Evolutionary conservation across 73 alveolate species (phyloP).

Genomic region (Paramecium sonneborni): DNA sequence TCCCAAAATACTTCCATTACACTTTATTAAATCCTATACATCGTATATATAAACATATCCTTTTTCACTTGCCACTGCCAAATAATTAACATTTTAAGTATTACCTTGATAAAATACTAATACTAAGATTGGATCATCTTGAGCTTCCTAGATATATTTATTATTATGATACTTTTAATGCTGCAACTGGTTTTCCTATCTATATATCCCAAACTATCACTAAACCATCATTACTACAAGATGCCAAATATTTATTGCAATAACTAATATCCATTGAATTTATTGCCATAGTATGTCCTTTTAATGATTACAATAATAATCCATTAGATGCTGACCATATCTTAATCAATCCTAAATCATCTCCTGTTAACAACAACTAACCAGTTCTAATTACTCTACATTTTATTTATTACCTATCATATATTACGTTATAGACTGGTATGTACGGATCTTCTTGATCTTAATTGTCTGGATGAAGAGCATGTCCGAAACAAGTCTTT

Average conservation of each 20-base stretch:
- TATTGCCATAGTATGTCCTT: conserved; percentile 68
- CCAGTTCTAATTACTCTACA: conserved; percentile 29
- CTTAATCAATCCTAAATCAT: conserved; percentile 63
- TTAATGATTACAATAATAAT: conserved; percentile 36
- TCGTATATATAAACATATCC: conserved; percentile 39
- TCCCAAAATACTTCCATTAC: conserved; percentile 49
- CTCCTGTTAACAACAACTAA: conserved; percentile 59
- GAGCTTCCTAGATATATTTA: not conserved
- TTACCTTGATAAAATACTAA: not conserved
- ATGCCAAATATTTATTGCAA: conserved; percentile 65
- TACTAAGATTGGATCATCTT: conserved; percentile 52
- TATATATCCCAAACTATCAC: conserved; percentile 65
- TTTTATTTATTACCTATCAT: conserved; percentile 19
- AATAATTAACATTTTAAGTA: not conserved
- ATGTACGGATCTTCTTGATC: conserved; percentile 66
- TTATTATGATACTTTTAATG: not conserved
- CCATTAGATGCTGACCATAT: conserved; percentile 66
- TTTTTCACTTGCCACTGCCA: conserved; percentile 27
- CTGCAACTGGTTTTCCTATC: conserved; percentile 36
- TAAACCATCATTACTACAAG: conserved; percentile 62
- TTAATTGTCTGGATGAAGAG: conserved; percentile 62
- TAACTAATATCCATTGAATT: conserved; percentile 59
- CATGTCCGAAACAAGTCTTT: conserved; percentile 70
- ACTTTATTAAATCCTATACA: not conserved
- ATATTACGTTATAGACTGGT: conserved; percentile 57